These are phyloP conservation scores for Canna indica DNA, from an alignment of 176 grass and related monocot species.

Conservation along the genomic window DNA sequence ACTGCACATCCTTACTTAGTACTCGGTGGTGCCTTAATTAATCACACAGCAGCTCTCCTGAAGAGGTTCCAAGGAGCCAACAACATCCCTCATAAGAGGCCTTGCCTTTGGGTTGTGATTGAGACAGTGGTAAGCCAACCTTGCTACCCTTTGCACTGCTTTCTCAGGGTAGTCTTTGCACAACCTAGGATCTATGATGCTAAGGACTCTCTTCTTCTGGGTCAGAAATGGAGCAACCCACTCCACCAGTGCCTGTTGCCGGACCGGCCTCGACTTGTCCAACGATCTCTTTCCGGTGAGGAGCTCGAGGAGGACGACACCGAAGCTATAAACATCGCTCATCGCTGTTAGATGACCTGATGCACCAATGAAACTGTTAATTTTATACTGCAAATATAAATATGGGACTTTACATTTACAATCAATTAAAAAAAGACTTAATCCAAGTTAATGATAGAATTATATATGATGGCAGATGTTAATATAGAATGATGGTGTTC, in stretches of 20 bases:
- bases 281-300: constrained; percentile 33
- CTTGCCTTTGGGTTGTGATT: constrained; percentile 33
- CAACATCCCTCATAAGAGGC: constrained; percentile 40
- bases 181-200: constrained; percentile 29
- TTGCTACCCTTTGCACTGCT: constrained; percentile 25
- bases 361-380: background rate
- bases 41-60: constrained; percentile 15
- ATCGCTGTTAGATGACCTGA: constrained; percentile 41
- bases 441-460: too few relatives aligned
- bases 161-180: constrained; percentile 24
- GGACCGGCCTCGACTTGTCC: constrained; percentile 28
- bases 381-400: too few relatives aligned
- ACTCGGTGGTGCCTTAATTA: background rate
- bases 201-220: constrained; percentile 29
- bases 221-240: constrained; percentile 22
- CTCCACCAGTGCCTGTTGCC: constrained; percentile 33
- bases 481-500: too few relatives aligned
- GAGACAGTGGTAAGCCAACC: constrained; percentile 36
- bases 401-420: too few relatives aligned
- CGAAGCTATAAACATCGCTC: constrained; percentile 48
- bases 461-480: too few relatives aligned
- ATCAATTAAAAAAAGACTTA: too few relatives aligned
- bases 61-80: constrained; percentile 32
- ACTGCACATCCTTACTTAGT: background rate
- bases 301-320: constrained; percentile 35